Base-by-base conservation (phyloP, 2,329 filamentous ascomycete species). In the Pyrenophora tritici-repentis region DNA sequence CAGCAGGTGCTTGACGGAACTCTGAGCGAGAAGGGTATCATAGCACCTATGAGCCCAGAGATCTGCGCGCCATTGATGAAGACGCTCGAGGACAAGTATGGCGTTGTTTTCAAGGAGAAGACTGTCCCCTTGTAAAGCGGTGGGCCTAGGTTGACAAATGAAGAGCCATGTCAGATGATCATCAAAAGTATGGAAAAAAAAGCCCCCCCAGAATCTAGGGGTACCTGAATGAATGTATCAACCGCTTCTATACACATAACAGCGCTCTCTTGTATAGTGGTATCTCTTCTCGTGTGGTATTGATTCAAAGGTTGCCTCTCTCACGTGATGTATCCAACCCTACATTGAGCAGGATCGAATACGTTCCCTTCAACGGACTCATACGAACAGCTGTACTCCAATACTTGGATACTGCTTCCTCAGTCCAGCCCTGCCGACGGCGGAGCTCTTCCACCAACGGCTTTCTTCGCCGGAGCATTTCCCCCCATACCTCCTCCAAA, bases 61-160 rank as follows among this genome's bases (percentile, higher is more conserved):
- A 84, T 93, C 69, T 87, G 85, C 68, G 81, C 82, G 66, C 87
- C 89, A 32, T 76, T 95, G 63, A 86, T 92, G 76, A 84, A 87
- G 78, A 87, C 89, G 72, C 81, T 95, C 53, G 86, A 88, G 81
- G 85, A 89, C 73, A 84, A 90, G 68, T 89, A 91, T 63, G 87
- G 85, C 35, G 90, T 91, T 65, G 81, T 82, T 73, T 82, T 89
- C 77, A 83, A 81, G 61, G 87, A 91, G 80, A 88, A 90, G 83
- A 85, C 75, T 24, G 61, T 73, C 40, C 58, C 62, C 24, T 61
- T 67, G 41, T 67, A 62, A 47, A 50, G 12, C 18, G 12, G 16
- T 32, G 5, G 18, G 5, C 38, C 40, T 4, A 14, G 22, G 31
- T 17, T 14, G 26, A 26, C 13, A 22, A 24, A 29, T 39, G 34